These are phyloP conservation scores for Urtica urens DNA, from an alignment of 306 rosid genomes.

Conservation along the genomic window DNA sequence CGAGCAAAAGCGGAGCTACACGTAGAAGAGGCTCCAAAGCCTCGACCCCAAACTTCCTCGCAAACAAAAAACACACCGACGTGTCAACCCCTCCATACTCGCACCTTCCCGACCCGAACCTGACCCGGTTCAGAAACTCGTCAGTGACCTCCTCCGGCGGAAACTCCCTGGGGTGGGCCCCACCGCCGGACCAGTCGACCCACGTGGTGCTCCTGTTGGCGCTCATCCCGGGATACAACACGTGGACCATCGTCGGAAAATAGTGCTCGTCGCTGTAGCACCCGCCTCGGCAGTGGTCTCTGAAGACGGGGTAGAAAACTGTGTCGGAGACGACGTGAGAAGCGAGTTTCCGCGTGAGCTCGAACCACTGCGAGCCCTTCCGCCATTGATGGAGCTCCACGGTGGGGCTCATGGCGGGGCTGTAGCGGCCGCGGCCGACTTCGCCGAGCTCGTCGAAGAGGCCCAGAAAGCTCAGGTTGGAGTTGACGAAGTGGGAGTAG, in stretches of 20 bases:
- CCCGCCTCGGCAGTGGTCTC: constrained; percentile 20
- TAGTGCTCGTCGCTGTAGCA: constrained; percentile 61
- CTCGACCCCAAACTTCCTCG: constrained; percentile 41
- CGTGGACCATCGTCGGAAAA: constrained; percentile 37
- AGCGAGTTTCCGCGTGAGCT: constrained; percentile 40
- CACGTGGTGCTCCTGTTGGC: constrained; percentile 35
- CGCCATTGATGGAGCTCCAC: constrained; percentile 46
- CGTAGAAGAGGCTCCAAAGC: constrained; percentile 43
- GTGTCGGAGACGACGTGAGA: constrained; percentile 30
- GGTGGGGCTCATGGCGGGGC: constrained; percentile 28
- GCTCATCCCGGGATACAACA: constrained; percentile 16
- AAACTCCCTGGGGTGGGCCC: constrained; percentile 41
- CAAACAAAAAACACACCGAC: constrained; percentile 44
- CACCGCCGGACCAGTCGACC: constrained; percentile 57
- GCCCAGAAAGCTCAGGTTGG: constrained; percentile 28
- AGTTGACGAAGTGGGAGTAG: constrained; percentile 29
- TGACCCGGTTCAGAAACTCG: constrained; percentile 34
- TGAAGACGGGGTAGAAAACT: constrained; percentile 31
- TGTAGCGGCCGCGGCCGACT: constrained; percentile 42
- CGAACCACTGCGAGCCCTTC: constrained; percentile 68
- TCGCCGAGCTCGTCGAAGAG: constrained; percentile 31
- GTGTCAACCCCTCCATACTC: constrained; percentile 26
- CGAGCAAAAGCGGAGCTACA: constrained; percentile 30
- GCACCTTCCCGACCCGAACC: constrained; percentile 32
- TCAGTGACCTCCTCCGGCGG: constrained; percentile 21